Evolutionary conservation across 1,284 basidiomycete genomes (phyloP).

Genomic region (Albatrellus sp.): DNA sequence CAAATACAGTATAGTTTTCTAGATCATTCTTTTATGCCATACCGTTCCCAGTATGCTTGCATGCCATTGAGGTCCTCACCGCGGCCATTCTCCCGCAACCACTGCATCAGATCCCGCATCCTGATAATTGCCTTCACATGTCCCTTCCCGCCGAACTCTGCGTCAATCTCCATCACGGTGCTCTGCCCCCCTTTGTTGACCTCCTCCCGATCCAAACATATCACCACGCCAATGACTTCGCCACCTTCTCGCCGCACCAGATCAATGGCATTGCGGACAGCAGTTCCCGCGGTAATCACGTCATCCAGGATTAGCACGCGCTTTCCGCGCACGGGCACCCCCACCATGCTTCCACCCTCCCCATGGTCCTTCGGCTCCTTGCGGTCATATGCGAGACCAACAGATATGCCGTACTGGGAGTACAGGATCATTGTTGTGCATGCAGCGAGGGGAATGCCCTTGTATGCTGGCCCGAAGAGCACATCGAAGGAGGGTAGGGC

Average conservation of each 20-base stretch:
- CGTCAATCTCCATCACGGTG: slow-evolving; percentile 80
- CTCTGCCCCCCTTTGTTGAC: slow-evolving; percentile 58
- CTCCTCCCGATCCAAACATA: slow-evolving; percentile 87
- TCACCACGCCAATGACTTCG: slow-evolving; percentile 82
- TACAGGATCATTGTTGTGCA: slow-evolving; percentile 74
- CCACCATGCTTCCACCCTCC: slow-evolving; percentile 92
- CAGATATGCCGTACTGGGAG: slow-evolving; percentile 49
- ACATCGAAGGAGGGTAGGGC: slow-evolving; percentile 72
- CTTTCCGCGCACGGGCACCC: slow-evolving; percentile 69
- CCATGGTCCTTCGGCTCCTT: slow-evolving; percentile 97
- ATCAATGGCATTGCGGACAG: slow-evolving; percentile 72
- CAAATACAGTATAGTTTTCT: background rate
- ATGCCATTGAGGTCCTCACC: slow-evolving; percentile 62
- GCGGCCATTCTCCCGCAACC: slow-evolving; percentile 63
- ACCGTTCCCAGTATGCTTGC: slow-evolving; percentile 72
- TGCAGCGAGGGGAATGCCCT: slow-evolving; percentile 92
- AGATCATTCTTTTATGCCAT: slow-evolving; percentile 45
- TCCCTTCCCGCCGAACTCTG: slow-evolving; percentile 54
- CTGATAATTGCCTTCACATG: slow-evolving; percentile 68
- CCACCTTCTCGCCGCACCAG: slow-evolving; percentile 60
- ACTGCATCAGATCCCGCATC: slow-evolving; percentile 79
- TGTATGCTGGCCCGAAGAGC: slow-evolving; percentile 96
- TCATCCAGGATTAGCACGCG: slow-evolving; percentile 88
- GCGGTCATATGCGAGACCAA: slow-evolving; percentile 86
- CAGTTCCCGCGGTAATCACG: slow-evolving; percentile 95